Percentiles rank a stretch among this genome's conserved stretches.
These are phyloP conservation scores for Fraxinus baroniana DNA, from an alignment of 305 asterid genomes.

Conservation along the genomic window DNA sequence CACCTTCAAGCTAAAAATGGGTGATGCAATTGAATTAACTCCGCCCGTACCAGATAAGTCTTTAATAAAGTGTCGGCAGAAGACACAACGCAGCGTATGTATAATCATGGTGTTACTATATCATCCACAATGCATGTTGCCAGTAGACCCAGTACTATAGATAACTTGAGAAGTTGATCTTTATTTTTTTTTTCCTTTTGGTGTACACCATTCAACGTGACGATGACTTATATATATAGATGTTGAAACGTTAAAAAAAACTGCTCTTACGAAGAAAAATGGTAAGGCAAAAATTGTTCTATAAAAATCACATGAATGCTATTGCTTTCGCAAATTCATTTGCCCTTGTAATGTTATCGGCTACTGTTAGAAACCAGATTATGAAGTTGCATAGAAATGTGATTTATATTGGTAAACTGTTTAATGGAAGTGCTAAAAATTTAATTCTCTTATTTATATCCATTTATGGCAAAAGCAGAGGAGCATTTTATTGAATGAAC, in stretches of 20 bases:
- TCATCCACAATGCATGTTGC: constrained; percentile 35
- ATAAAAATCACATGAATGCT: background rate
- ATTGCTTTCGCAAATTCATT: background rate
- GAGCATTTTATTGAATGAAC: background rate
- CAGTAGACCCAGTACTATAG: constrained; percentile 21
- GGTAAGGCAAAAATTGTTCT: background rate
- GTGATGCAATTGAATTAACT: constrained; percentile 84
- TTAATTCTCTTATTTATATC: background rate
- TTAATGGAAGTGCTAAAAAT: background rate
- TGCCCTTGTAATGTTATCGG: background rate
- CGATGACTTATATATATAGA: background rate
- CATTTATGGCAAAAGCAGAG: background rate
- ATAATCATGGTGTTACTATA: constrained; percentile 46
- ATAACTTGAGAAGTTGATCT: constrained; percentile 58
- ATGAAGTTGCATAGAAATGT: background rate
- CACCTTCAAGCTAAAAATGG: constrained; percentile 79
- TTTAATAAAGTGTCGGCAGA: constrained; percentile 70
- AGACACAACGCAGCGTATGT: constrained; percentile 79
- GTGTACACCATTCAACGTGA: background rate
- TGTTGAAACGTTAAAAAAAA: background rate
- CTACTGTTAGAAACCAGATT: background rate
- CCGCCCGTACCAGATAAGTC: constrained; percentile 89
- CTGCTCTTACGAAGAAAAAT: background rate
- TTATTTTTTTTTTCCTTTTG: background rate
- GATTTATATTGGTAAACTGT: background rate